Percentiles rank a stretch among this genome's conserved stretches.
Conservation (phyloP, 73 alveolate genomes). For the Paramecium biaurelia region DNA sequence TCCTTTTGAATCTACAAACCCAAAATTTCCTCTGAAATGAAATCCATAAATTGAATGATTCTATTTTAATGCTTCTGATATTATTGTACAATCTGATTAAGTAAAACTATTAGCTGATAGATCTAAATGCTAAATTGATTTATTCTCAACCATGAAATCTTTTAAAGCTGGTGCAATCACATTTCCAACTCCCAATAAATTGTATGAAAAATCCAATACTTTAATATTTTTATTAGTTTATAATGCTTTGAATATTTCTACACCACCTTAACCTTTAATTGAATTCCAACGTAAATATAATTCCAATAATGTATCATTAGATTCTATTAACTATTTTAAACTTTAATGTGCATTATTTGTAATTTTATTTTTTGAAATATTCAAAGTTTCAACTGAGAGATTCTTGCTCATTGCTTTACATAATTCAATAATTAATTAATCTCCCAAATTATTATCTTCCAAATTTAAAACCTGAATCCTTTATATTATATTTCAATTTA, state of each 20-base stretch:
- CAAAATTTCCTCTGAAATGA: slow-evolving; percentile 60
- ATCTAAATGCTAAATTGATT: slow-evolving; percentile 39
- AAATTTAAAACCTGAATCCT: slow-evolving; percentile 50
- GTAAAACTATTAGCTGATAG: slow-evolving; percentile 24
- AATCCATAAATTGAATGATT: slow-evolving; percentile 59
- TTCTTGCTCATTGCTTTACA: slow-evolving; percentile 44
- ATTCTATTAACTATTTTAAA: background rate
- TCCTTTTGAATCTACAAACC: slow-evolving; percentile 59
- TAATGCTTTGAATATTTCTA: slow-evolving; percentile 35
- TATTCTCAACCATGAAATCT: slow-evolving; percentile 43
- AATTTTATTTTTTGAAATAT: slow-evolving; percentile 36
- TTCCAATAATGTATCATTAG: background rate
- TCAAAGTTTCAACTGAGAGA: background rate
- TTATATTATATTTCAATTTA: background rate
- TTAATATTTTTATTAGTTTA: slow-evolving; percentile 16
- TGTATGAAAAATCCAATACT: slow-evolving; percentile 46
- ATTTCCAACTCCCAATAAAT: slow-evolving; percentile 24
- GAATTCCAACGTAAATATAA: slow-evolving; percentile 57
- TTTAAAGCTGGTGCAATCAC: background rate
- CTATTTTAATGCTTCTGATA: slow-evolving; percentile 3
- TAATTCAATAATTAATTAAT: background rate
- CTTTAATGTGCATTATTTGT: background rate
- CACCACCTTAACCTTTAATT: slow-evolving; percentile 24
- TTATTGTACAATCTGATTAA: background rate
- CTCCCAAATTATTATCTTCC: slow-evolving; percentile 43